phyloP scores from a whole-genome alignment of 208 protist species.

The Leishmania aethiopica region DNA sequence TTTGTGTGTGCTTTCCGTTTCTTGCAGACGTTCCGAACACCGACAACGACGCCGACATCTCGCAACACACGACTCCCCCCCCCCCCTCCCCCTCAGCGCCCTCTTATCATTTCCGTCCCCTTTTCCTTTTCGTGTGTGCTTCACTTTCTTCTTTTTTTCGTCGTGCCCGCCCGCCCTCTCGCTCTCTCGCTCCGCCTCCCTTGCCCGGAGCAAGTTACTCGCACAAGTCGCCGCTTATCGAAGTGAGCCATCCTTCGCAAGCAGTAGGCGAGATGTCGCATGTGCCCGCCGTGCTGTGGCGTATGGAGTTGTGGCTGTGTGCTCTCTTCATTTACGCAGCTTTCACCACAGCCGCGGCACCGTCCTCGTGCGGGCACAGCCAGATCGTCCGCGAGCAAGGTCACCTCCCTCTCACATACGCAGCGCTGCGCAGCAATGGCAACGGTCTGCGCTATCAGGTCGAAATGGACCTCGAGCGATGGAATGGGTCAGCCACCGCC shows the following conservation, averaged over 20 bases:
- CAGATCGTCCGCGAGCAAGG: slow-evolving; percentile 16
- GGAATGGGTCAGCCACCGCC: neutral
- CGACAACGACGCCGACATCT: neutral
- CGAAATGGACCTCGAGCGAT: neutral
- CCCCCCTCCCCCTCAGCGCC: neutral
- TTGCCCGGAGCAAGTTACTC: neutral
- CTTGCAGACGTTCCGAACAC: neutral
- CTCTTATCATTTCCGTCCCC: neutral
- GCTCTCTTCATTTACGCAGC: neutral
- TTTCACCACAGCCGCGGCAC: neutral
- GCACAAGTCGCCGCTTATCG: neutral
- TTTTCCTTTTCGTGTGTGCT: neutral
- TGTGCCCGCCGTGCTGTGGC: neutral
- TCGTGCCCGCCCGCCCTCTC: neutral
- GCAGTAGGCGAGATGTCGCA: neutral
- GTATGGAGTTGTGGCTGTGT: neutral
- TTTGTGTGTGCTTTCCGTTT: neutral
- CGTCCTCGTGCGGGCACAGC: slow-evolving; percentile 15
- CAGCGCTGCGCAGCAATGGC: neutral
- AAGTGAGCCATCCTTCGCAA: neutral
- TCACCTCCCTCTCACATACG: slow-evolving; percentile 22
- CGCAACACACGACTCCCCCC: neutral
- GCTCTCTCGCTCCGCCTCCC: neutral
- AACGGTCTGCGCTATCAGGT: slow-evolving; percentile 2
- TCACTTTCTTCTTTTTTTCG: neutral